Base-by-base conservation (phyloP, 75 land plant genomes). In the Pinus taeda region DNA sequence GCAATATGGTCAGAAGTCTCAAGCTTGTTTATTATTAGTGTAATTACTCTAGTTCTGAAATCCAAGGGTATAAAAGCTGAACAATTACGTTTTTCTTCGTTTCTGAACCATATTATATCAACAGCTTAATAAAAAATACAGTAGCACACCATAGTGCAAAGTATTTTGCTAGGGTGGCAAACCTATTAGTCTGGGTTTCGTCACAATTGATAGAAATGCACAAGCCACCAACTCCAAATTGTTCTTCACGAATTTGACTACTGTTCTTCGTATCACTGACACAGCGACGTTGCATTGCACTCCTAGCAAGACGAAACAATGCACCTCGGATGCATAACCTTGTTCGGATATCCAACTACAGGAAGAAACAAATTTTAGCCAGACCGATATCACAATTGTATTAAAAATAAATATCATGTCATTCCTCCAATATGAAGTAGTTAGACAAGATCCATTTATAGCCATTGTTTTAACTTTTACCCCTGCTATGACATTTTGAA, bases 281-380 rank as follows among this genome's bases (percentile, higher is more conserved):
- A 74, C 58, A 81, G 26, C 88, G 88, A 67, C 99, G 85, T 76
- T 85, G 86, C 81, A 63, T 74, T 22, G 97, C 90, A 88, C 95
- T 96, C 77, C 89, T 82, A 37, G 99, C 98, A 67, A 96, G 71
- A 36, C 99, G 90, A 79, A 87, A 92, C 49, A 96, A 86, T 59
- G 93, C 90, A 85, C 95, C 98, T 56, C 98, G 84, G 49, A 96
- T 89, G 57, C 92, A 88, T 65, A 90, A 77, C 82, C 92, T 89
- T 15, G 88, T 85, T 78, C 74, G 86, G 29, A 79, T 63, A 73
- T 92, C 98, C 88, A 94, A 77, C 99, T 96, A 95, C 56, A 79
- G 30, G 80, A 59, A 76, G 67, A 73, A 76, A 59, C 24, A 37
- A 71, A 69, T 67, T 57, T 62, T 69, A 15, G 45, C 55, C 15